A percentile compares a stretch with the other conserved stretches of the same genome.
Conservation (phyloP, 176 grass and related monocot genomes). For the Guadua angustifolia region DNA sequence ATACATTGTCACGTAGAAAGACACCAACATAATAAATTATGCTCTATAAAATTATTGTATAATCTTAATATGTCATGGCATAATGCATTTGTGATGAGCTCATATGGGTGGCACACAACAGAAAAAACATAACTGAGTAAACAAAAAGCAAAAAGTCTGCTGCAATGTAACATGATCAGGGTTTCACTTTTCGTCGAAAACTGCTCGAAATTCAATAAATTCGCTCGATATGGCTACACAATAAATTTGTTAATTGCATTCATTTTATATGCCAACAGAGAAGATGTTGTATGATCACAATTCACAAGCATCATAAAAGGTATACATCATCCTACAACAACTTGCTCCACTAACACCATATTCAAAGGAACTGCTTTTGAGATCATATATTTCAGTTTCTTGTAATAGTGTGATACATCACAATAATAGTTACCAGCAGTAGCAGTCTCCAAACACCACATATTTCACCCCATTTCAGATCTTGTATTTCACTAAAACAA, state of each 20-base stretch:
- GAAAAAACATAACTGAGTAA: not conserved
- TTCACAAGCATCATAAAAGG: slow-evolving; percentile 29
- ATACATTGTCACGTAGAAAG: not conserved
- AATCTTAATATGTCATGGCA: not conserved
- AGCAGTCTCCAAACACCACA: not conserved
- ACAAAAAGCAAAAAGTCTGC: not conserved
- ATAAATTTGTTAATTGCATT: not conserved
- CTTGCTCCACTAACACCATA: not conserved
- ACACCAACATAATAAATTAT: not conserved
- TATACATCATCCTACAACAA: not conserved
- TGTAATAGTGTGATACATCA: not conserved
- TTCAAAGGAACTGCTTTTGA: slow-evolving; percentile 28
- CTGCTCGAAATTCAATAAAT: too few relatives aligned
- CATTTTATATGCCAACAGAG: not conserved
- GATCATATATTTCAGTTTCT: not conserved
- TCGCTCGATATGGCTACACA: not conserved
- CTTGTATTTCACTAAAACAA: not conserved
- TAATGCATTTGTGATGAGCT: slow-evolving; percentile 4
- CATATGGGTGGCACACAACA: not conserved
- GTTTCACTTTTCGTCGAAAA: too few relatives aligned
- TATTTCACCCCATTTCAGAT: not conserved
- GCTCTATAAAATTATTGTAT: not conserved
- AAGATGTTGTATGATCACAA: not conserved
- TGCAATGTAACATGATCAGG: not conserved
- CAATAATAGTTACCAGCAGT: not conserved